phyloP scores from a whole-genome alignment of 768 basidiomycete genomes.

The Auricularia cornea region DNA sequence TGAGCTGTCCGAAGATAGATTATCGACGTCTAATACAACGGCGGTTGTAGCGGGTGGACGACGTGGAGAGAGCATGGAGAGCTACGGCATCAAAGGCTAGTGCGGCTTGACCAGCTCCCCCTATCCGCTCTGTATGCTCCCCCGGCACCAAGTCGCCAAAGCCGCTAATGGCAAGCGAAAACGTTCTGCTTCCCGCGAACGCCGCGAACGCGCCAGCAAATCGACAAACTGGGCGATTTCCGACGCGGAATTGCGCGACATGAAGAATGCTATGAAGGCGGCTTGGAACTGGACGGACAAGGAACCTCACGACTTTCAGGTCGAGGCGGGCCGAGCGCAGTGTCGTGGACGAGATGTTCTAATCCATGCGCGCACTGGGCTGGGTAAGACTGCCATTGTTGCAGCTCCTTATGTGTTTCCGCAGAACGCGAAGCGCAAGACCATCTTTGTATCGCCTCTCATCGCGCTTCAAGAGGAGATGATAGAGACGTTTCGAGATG shows the following conservation, averaged over 20 bases:
- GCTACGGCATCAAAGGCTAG: too few species aligned
- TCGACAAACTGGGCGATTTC: too few species aligned
- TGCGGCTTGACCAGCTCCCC: too few species aligned
- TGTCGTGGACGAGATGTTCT: slow-evolving; percentile 24
- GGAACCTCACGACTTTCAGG: slow-evolving; percentile 19
- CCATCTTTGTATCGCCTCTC: slow-evolving; percentile 32
- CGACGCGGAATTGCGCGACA: background rate
- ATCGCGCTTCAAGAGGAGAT: slow-evolving; percentile 32
- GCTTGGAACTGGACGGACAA: slow-evolving; percentile 16
- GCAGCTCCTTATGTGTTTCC: slow-evolving; percentile 29
- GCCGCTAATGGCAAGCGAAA: too few species aligned
- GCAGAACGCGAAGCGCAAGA: slow-evolving; percentile 21
- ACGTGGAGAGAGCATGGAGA: too few species aligned
- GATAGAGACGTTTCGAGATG: slow-evolving; percentile 23
- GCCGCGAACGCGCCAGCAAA: too few species aligned
- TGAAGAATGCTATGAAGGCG: slow-evolving; percentile 10
- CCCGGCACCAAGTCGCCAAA: too few species aligned
- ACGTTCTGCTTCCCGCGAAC: too few species aligned
- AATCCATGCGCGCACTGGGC: slow-evolving; percentile 29
- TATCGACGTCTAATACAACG: too few species aligned
- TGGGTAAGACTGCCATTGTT: slow-evolving; percentile 31
- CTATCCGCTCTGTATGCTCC: too few species aligned
- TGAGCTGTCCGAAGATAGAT: too few species aligned
- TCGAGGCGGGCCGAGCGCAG: slow-evolving; percentile 23
- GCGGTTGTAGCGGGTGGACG: too few species aligned